These are phyloP conservation scores for Apium graveolens DNA, from an alignment of 129 eudicot species.

Conservation along the genomic window DNA sequence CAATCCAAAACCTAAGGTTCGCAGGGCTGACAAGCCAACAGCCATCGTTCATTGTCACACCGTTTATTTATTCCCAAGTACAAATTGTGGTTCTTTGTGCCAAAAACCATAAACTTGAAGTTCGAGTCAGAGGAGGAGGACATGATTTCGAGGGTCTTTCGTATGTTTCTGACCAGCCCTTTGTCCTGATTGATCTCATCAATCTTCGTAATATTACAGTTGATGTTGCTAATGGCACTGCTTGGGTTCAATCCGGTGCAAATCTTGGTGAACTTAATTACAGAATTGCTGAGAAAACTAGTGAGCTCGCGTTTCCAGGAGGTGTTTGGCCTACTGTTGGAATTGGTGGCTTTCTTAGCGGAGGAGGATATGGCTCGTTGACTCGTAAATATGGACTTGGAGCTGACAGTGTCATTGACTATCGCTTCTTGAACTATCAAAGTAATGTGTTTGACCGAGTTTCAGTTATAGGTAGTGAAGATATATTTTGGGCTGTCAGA, in stretches of 20 bases:
- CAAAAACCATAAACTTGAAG: neutral
- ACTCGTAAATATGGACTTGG: constrained; percentile 19
- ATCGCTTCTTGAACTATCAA: constrained; percentile 15
- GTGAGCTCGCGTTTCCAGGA: constrained; percentile 13
- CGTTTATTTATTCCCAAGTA: constrained; percentile 8
- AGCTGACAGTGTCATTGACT: constrained; percentile 19
- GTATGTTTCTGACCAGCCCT: constrained; percentile 6
- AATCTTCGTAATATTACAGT: constrained; percentile 10
- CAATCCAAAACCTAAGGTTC: constrained; percentile 15
- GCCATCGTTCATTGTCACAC: constrained; percentile 14
- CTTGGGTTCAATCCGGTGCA: constrained; percentile 22
- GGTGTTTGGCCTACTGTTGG: constrained; percentile 20
- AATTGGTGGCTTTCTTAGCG: constrained; percentile 13
- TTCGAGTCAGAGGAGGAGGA: constrained; percentile 19
- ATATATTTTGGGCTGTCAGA: constrained; percentile 21
- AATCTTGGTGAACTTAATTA: constrained; percentile 17
- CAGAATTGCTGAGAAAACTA: constrained; percentile 14
- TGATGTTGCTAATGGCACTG: constrained; percentile 13
- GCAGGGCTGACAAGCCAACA: neutral
- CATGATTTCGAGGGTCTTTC: constrained; percentile 27
- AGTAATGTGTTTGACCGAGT: constrained; percentile 21
- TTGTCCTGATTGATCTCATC: constrained; percentile 15
- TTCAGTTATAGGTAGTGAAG: constrained; percentile 1
- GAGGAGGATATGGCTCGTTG: constrained; percentile 26
- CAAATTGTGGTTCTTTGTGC: constrained; percentile 8